Evolutionary conservation across 179 eudicot species (phyloP), one percentile per base, ranked within the genome.

Genomic region (Pouteria campechiana): DNA sequence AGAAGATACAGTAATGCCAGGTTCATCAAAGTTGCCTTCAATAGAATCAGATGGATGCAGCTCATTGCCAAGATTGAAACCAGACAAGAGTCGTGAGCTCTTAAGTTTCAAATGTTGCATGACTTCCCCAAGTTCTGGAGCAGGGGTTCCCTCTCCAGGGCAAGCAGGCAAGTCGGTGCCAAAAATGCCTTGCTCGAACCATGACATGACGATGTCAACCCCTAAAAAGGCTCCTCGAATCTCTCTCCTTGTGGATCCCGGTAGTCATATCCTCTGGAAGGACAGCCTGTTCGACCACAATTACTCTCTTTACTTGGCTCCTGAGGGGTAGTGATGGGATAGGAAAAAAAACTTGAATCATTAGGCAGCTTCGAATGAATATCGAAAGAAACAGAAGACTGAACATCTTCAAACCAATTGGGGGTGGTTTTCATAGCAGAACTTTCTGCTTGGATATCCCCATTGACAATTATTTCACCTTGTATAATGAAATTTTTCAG

Each of bases 151-250:
- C 34, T 82, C 96, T 23, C 52, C 93, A 54, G 69, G 40, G 25
- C 90, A 84, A 22, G 86, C 98, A 2, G 76, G 96, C 48, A 90
- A 73, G 34, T 90, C 87, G 8, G 67, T 55, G 44, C 90, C 96
- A 47, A 90, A 90, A 72, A 90, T 86, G 8, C 98, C 98, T 68
- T 90, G 98, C 25, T 82, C 93, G 58, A 76, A 90, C 98, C 98
- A 90, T 30, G 96, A 86, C 49, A 90, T 80, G 47, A n/a, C n/a
- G n/a, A 90, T 77, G 67, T 90, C 98, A 48, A 64, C 87, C 17
- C 98, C 98, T 28, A 86, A 94, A 70, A 90, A 90, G 18, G 98
- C 95, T 33, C 98, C 98, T 60, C 86, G 98, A 17, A 82, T 68
- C 41, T 81, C n/a, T n/a, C 88, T 49, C 96, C 96, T 63, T 90